These are phyloP conservation scores for Collybiopsis luxurians DNA, from an alignment of 768 basidiomycete species.

Conservation along the genomic window DNA sequence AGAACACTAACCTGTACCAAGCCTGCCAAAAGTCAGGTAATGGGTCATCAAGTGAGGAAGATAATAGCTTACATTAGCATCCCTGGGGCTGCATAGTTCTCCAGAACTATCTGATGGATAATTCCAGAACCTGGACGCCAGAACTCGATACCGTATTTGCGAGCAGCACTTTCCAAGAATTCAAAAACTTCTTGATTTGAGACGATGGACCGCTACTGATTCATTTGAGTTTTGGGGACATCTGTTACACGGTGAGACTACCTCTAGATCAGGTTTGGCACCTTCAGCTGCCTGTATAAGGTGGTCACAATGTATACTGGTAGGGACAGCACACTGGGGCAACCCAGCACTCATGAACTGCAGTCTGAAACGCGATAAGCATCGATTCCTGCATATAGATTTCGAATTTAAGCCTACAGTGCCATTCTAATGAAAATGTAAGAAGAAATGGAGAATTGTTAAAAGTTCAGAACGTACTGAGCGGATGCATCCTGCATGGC, in stretches of 20 bases:
- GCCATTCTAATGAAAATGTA: conserved; percentile 61
- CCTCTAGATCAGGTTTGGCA: conserved; percentile 83
- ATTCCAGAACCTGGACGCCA: conserved; percentile 97
- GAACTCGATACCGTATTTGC: conserved; percentile 95
- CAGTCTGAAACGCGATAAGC: conserved; percentile 44
- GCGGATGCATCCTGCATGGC: conserved; percentile 97
- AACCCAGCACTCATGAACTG: conserved; percentile 99
- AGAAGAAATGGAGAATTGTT: conserved; percentile 4
- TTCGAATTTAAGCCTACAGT: conserved; percentile 43
- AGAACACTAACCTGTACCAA: conserved; percentile 65
- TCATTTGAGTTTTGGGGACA: neutral
- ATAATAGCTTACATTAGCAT: conserved; percentile 71
- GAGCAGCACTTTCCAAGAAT: conserved; percentile 89
- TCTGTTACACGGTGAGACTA: conserved; percentile 21
- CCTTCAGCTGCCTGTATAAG: conserved; percentile 93
- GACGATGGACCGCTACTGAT: conserved; percentile 68
- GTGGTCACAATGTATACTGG: conserved; percentile 97
- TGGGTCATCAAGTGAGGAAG: conserved; percentile 10
- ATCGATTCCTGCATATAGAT: conserved; percentile 1
- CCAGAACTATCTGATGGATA: conserved; percentile 97
- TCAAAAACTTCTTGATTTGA: conserved; percentile 97
- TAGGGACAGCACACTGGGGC: conserved; percentile 76
- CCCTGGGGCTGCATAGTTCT: conserved; percentile 95
- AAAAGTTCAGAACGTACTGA: conserved; percentile 54
- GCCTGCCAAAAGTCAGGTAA: conserved; percentile 39